Base-by-base conservation (phyloP, 2,329 filamentous ascomycete species). In the Lasiodiplodia theobromae region DNA sequence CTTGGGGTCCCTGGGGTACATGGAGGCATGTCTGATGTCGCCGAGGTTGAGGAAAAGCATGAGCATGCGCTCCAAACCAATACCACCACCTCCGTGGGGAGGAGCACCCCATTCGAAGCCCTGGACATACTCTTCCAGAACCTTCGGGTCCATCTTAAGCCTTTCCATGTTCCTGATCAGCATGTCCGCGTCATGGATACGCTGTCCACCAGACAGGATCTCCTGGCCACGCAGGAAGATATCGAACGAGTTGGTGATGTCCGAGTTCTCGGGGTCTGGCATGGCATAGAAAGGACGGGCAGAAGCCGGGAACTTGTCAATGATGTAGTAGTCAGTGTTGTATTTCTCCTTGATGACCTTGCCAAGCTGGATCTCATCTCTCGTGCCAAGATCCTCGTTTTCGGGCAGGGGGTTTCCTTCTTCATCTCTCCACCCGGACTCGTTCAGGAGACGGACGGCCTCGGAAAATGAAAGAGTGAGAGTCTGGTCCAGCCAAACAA, bases 201-300 rank as follows among this genome's bases (percentile, higher is more conserved):
- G 93, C 80, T 97, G 94, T 8, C 94, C 94, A 73, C 94, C 94
- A 0, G 93, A 95, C 56, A 95, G 89, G 68, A 97, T 96, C 78
- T 97, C 94, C 76, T 97, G 94, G 0, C 94, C 94, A 37, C 94
- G 91, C 53, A 97, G 87, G 82, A 97, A 97, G 69, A 97, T 96
- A 77, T 97, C 94, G 74, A 97, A 97, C 0, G 94, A 97, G 77
- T 97, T 97, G 63, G 94, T 97, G 77, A 89, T 88, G 40, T 86
- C 85, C 14, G 87, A 84, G 74, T 96, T 88, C 18, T 90, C 84
- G 1, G 90, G 87, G 71, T 97, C 92, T 34, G 91, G 91, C 87
- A 97, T 94, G 1, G 94, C 93, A 77, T 97, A 97, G 81, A 97
- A 97, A 0, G 94, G 94, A 53, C 94, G 88, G 2, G 92, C 94